These are phyloP conservation scores for Nitzschia putrida DNA, from an alignment of 108 stramenopile genomes.

Conservation along the genomic window DNA sequence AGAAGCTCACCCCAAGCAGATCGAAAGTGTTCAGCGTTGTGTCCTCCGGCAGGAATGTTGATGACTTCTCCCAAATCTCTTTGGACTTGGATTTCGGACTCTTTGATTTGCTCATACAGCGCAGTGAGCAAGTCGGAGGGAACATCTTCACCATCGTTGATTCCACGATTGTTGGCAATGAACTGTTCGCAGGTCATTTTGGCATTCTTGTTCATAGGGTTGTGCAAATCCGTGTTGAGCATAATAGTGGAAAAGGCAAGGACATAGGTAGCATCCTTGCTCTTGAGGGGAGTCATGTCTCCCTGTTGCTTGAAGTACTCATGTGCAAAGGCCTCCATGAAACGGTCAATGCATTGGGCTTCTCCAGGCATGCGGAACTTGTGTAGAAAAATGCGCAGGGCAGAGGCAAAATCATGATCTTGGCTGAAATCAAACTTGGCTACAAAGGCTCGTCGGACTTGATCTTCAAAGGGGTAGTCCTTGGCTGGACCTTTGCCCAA, in stretches of 20 bases:
- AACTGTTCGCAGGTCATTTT: conserved; percentile 93
- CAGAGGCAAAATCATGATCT: conserved; percentile 66
- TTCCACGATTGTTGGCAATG: conserved; percentile 89
- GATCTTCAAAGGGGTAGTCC: conserved; percentile 86
- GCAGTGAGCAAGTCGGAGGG: conserved; percentile 69
- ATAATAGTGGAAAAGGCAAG: conserved; percentile 93
- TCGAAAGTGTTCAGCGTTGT: conserved; percentile 45
- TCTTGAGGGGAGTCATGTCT: conserved; percentile 60
- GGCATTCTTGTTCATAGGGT: conserved; percentile 83
- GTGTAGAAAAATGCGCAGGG: conserved; percentile 81
- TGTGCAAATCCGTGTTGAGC: conserved; percentile 93
- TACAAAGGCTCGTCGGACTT: conserved; percentile 71
- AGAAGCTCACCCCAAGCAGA: conserved; percentile 66
- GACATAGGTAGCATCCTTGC: conserved; percentile 91
- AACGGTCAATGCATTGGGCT: conserved; percentile 94
- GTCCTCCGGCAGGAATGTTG: conserved; percentile 33
- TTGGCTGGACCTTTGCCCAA: conserved; percentile 88
- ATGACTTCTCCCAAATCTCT: conserved; percentile 55
- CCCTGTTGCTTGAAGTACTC: conserved; percentile 67
- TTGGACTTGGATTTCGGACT: conserved; percentile 72
- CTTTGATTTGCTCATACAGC: conserved; percentile 85
- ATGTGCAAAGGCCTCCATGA: conserved; percentile 94
- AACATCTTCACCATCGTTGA: conserved; percentile 90
- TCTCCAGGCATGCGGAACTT: conserved; percentile 94
- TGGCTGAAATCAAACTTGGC: conserved; percentile 75